Evolutionary conservation across 768 basidiomycete genomes (phyloP).

Genomic region (Gloeophyllum trabeum): DNA sequence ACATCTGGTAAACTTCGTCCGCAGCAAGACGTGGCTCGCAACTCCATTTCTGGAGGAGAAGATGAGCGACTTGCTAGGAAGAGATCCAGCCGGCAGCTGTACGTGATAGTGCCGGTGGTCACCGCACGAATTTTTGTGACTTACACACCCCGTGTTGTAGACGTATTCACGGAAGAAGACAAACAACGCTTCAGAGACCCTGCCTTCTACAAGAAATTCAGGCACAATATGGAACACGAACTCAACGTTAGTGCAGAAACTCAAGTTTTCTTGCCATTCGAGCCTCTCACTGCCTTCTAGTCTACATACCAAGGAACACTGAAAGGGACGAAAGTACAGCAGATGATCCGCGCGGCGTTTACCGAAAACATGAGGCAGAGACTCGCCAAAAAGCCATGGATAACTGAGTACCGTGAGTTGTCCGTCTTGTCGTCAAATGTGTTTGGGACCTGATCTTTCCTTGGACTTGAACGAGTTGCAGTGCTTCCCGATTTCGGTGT

Average conservation of each 20-base stretch:
- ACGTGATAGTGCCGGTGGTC: slow-evolving; percentile 3
- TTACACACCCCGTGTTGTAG: slow-evolving; percentile 18
- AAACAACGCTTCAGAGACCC: slow-evolving; percentile 37
- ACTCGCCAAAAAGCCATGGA: slow-evolving; percentile 46
- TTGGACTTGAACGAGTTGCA: too few relatives aligned
- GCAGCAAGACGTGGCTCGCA: slow-evolving; percentile 49
- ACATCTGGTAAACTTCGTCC: slow-evolving; percentile 42
- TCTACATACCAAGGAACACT: too few relatives aligned
- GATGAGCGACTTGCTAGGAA: slow-evolving; percentile 26
- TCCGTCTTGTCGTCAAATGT: background rate
- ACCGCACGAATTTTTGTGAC: slow-evolving; percentile 2
- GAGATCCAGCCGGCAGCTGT: slow-evolving; percentile 33
- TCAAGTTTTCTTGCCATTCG: too few relatives aligned
- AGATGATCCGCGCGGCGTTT: slow-evolving; percentile 24
- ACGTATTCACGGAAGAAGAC: slow-evolving; percentile 39
- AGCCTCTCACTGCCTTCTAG: too few relatives aligned
- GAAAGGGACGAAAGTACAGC: slow-evolving; percentile 25
- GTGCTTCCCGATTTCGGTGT: slow-evolving; percentile 52
- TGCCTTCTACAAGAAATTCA: slow-evolving; percentile 33
- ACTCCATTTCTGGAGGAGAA: slow-evolving; percentile 29
- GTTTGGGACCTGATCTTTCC: background rate
- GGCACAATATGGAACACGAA: slow-evolving; percentile 33
- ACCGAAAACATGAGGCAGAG: slow-evolving; percentile 34
- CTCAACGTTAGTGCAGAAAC: slow-evolving; percentile 37
- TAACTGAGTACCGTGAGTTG: slow-evolving; percentile 41